phyloP scores from a whole-genome alignment of 768 basidiomycete species.

The Termitomyces sp. region DNA sequence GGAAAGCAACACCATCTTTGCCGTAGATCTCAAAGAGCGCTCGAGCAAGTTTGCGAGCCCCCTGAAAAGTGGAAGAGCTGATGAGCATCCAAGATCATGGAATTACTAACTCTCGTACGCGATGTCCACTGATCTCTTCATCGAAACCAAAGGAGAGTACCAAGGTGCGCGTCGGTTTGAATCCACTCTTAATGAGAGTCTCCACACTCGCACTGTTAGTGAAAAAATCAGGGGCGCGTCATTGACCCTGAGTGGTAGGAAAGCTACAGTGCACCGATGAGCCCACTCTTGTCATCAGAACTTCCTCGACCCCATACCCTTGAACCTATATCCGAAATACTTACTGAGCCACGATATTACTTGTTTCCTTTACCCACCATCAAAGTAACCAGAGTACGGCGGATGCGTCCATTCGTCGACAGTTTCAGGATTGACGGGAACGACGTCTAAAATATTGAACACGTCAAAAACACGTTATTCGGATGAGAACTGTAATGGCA shows the following conservation, averaged over 20 bases:
- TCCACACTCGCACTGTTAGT: constrained; percentile 48
- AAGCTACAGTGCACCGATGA: constrained; percentile 46
- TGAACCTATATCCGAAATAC: constrained; percentile 22
- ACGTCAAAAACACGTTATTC: neutral
- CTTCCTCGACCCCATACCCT: constrained; percentile 76
- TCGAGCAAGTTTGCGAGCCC: constrained; percentile 43
- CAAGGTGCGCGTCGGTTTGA: constrained; percentile 57
- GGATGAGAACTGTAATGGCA: neutral
- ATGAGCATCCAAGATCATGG: neutral
- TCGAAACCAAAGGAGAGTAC: constrained; percentile 72
- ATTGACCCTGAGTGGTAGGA: neutral
- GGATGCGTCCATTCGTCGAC: constrained; percentile 48
- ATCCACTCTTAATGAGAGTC: constrained; percentile 55
- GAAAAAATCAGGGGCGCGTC: neutral
- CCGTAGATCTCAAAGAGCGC: constrained; percentile 62
- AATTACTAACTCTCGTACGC: constrained; percentile 23
- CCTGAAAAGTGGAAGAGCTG: constrained; percentile 29
- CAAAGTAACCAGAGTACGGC: constrained; percentile 55
- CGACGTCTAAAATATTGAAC: constrained; percentile 41
- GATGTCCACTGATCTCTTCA: constrained; percentile 57
- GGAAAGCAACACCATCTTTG: constrained; percentile 61
- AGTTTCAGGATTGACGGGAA: constrained; percentile 51
- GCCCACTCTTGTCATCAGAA: constrained; percentile 71
- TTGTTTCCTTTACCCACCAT: constrained; percentile 29
- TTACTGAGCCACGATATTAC: neutral